Conservation (phyloP, 305 asterid genomes). For the Lippia alba region DNA sequence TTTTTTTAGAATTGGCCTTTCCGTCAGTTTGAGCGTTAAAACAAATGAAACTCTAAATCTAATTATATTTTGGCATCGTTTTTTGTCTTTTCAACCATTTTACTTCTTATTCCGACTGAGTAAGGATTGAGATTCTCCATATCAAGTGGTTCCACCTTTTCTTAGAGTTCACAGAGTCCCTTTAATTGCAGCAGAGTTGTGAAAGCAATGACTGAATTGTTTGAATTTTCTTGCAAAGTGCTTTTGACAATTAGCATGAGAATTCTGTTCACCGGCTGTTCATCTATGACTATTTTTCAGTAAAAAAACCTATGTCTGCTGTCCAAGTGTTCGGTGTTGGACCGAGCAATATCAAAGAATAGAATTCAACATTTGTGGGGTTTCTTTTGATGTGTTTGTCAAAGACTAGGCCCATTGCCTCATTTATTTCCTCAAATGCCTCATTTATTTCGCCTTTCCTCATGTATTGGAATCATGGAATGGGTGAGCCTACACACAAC, state of each 20-base stretch:
- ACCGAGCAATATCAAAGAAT: conserved; percentile 97
- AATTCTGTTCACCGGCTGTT: conserved; percentile 69
- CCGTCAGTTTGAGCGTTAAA: no score
- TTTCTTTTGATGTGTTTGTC: conserved; percentile 86
- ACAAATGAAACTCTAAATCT: no score
- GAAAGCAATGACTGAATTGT: conserved; percentile 92
- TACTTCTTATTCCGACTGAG: no score
- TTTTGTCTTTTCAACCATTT: no score
- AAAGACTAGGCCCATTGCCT: conserved; percentile 92
- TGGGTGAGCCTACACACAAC: no score
- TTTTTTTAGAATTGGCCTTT: no score
- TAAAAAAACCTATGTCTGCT: conserved; percentile 98
- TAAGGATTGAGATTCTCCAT: no score
- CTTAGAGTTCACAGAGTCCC: no score
- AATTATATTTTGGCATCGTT: no score
- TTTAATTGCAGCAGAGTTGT: conserved; percentile 94
- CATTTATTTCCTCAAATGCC: conserved; percentile 89
- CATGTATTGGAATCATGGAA: no score
- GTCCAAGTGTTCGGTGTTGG: conserved; percentile 96
- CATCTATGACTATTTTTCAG: conserved; percentile 85
- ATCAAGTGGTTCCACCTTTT: no score
- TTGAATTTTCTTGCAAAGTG: conserved; percentile 84
- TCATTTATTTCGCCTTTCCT: no score
- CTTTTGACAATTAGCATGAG: conserved; percentile 94
- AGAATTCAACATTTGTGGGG: conserved; percentile 92